Evolutionary conservation across 441 rosid genomes (phyloP).

Genomic region (Adansonia gregorii): DNA sequence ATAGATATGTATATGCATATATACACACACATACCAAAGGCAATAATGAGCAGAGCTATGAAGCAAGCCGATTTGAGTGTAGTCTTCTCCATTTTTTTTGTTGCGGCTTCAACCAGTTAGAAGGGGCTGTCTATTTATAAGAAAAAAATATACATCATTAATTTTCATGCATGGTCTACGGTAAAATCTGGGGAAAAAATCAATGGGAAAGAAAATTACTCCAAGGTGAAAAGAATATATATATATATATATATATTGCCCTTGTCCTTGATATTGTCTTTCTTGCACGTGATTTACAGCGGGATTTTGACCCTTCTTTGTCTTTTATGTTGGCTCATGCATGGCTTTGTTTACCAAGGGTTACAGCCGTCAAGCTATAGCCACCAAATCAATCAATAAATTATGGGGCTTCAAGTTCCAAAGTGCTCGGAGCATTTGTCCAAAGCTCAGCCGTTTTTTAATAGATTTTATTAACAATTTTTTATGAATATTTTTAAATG

Average conservation of each 20-base stretch:
- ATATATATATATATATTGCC: not conserved
- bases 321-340: slow-evolving; percentile 10
- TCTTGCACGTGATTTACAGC: slow-evolving; percentile 11
- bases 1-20: not conserved
- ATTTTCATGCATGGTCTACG: not conserved
- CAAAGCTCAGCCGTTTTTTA: not conserved
- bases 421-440: not conserved
- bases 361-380: not conserved
- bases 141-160: not conserved
- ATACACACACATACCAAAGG: not conserved
- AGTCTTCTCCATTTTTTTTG: slow-evolving; percentile 15
- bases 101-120: not conserved
- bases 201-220: not conserved
- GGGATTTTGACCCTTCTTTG: not conserved
- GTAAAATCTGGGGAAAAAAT: not conserved
- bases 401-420: not conserved
- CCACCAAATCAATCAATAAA: not conserved
- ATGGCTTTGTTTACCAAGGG: not conserved
- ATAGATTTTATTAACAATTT: not conserved
- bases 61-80: not conserved
- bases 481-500: not conserved
- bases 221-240: not conserved
- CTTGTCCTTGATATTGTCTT: not conserved
- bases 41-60: slow-evolving; percentile 13
- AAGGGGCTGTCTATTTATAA: not conserved